These are phyloP conservation scores for Athelia sp. DNA, from an alignment of 1,284 basidiomycete species.

Conservation along the genomic window DNA sequence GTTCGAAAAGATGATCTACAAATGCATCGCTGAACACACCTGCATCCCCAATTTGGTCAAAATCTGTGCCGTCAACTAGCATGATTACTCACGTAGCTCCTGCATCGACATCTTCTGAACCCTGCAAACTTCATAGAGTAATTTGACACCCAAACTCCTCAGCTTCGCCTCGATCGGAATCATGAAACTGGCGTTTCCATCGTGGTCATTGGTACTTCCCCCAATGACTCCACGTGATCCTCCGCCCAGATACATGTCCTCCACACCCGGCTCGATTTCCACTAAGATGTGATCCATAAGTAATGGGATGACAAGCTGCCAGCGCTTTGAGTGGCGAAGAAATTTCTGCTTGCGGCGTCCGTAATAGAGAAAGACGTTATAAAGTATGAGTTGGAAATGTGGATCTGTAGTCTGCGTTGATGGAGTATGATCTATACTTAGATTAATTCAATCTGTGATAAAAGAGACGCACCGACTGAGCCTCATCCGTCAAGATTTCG, in stretches of 20 bases:
- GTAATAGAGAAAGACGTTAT: constrained; percentile 72
- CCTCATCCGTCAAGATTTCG: constrained; percentile 68
- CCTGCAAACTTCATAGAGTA: constrained; percentile 89
- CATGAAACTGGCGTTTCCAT: constrained; percentile 32
- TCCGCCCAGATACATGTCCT: constrained; percentile 50
- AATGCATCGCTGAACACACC: constrained; percentile 80
- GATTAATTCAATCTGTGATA: not conserved
- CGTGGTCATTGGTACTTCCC: constrained; percentile 28
- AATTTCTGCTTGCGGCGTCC: constrained; percentile 68
- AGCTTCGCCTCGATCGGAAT: constrained; percentile 80
- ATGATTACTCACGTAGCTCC: constrained; percentile 63
- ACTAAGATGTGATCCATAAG: constrained; percentile 76
- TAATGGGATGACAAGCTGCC: constrained; percentile 77
- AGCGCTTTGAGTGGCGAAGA: constrained; percentile 75
- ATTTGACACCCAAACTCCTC: constrained; percentile 61
- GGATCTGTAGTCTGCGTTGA: constrained; percentile 86
- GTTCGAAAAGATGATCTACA: constrained; percentile 87
- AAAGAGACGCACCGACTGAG: constrained; percentile 50
- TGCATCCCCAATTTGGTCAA: constrained; percentile 26
- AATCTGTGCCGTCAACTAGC: not conserved
- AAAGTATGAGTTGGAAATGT: constrained; percentile 78
- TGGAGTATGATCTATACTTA: constrained; percentile 5
- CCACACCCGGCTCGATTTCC: constrained; percentile 63
- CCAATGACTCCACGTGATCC: constrained; percentile 23
- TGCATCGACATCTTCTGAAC: constrained; percentile 76